phyloP scores from a whole-genome alignment of 2,329 filamentous ascomycete species.

The Sporothrix humicola region DNA sequence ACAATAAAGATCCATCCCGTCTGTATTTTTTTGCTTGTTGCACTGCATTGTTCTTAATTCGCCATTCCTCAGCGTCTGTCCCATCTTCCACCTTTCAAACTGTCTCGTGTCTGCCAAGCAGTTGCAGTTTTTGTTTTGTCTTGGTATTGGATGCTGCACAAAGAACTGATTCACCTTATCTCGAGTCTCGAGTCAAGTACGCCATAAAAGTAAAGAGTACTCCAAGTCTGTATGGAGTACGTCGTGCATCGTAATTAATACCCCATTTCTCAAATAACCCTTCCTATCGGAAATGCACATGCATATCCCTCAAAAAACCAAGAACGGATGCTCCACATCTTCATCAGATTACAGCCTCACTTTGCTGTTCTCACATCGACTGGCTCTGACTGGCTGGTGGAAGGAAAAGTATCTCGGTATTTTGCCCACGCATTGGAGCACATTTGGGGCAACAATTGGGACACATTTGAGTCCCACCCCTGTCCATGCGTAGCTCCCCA shows the following conservation, averaged over 20 bases:
- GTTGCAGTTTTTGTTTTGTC: neutral
- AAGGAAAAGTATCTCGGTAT: conserved; percentile 1
- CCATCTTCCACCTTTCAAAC: neutral
- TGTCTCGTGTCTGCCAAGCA: neutral
- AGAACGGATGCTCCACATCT: no score
- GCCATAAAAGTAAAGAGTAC: neutral
- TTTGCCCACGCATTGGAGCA: neutral
- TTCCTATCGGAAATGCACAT: neutral
- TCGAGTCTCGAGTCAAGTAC: conserved; percentile 1
- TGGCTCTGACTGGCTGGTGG: neutral
- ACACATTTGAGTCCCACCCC: neutral
- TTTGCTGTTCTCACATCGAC: neutral
- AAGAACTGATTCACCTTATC: neutral
- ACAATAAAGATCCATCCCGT: neutral
- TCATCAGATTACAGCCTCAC: no score
- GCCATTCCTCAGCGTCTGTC: neutral
- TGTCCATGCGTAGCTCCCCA: conserved; percentile 4
- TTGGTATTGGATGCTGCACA: neutral
- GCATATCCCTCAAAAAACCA: no score
- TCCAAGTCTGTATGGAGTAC: neutral
- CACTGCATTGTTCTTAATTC: neutral
- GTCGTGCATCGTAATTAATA: no score
- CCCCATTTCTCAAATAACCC: neutral
- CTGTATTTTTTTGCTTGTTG: neutral
- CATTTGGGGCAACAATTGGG: no score